Percentiles rank a stretch among this genome's conserved stretches.
phyloP scores from a whole-genome alignment of 176 grass and related monocot genomes.

The Tillandsia fasciculata region DNA sequence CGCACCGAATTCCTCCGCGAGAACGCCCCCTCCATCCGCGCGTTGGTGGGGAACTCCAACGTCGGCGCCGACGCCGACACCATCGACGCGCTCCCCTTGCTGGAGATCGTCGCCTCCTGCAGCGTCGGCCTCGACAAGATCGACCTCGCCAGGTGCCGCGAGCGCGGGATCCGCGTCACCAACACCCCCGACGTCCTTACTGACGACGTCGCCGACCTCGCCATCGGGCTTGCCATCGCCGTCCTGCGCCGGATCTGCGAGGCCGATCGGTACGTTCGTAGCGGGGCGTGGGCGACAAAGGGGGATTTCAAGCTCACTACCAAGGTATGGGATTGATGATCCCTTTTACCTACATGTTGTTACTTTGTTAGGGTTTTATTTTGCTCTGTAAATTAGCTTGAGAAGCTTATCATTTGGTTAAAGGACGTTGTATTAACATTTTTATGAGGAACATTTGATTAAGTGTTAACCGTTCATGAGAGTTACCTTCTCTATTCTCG shows the following conservation, averaged over 20 bases:
- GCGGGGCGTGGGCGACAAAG: slow-evolving; percentile 23
- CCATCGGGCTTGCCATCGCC: slow-evolving; percentile 41
- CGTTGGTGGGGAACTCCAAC: slow-evolving; percentile 4
- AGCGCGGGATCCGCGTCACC: slow-evolving; percentile 33
- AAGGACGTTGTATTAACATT: not conserved
- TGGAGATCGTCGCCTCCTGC: slow-evolving; percentile 27
- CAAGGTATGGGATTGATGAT: slow-evolving; percentile 23
- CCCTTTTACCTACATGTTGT: not conserved
- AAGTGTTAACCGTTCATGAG: no score
- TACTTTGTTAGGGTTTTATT: not conserved
- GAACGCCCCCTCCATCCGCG: slow-evolving; percentile 7
- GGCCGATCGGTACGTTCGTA: slow-evolving; percentile 28
- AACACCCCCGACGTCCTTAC: slow-evolving; percentile 35
- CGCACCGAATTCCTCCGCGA: slow-evolving; percentile 6
- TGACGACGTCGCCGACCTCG: slow-evolving; percentile 33
- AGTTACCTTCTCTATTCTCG: no score
- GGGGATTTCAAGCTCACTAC: slow-evolving; percentile 33
- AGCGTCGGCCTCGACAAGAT: slow-evolving; percentile 54
- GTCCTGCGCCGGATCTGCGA: slow-evolving; percentile 29
- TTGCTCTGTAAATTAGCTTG: not conserved
- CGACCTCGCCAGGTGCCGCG: slow-evolving; percentile 31
- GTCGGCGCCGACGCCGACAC: slow-evolving; percentile 2
- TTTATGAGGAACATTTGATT: not conserved
- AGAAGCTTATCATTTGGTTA: not conserved
- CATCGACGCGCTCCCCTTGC: slow-evolving; percentile 22